Conservation (phyloP, 768 basidiomycete species). For the Lactifluus rugatus region DNA sequence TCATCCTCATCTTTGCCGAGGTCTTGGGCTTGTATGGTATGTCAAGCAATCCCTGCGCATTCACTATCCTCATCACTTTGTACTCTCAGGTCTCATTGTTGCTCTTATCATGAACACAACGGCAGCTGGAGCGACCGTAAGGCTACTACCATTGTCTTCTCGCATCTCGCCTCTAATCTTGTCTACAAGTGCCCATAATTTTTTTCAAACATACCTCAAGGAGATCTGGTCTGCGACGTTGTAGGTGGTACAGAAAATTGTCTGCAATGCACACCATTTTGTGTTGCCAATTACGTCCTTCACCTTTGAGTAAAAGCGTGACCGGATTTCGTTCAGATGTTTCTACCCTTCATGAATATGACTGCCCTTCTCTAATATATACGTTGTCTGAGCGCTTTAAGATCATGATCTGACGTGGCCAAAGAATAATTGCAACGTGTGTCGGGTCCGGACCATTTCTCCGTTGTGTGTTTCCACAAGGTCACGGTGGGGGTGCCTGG, state of each 20-base stretch:
- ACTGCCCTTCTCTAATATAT: conserved; percentile 6
- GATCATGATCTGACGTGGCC: background rate
- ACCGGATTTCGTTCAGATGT: conserved; percentile 1
- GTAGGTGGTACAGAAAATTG: background rate
- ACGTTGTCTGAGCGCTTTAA: background rate
- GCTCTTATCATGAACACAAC: conserved; percentile 43
- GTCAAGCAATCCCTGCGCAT: background rate
- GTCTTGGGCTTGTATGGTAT: conserved; percentile 86
- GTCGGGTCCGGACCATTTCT: too few relatives aligned
- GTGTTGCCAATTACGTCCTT: background rate
- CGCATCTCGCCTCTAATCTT: background rate
- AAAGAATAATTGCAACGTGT: background rate
- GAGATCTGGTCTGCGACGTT: background rate
- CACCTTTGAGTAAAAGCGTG: background rate
- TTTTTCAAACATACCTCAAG: background rate
- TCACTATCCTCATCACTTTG: background rate
- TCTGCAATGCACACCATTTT: background rate
- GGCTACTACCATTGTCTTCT: background rate
- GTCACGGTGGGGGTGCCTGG: too few relatives aligned
- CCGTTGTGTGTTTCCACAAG: too few relatives aligned
- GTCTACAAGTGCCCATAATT: conserved; percentile 10
- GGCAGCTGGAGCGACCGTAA: background rate
- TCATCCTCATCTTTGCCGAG: conserved; percentile 97
- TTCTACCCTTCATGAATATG: background rate
- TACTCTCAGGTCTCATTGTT: conserved; percentile 33